Base-by-base conservation (phyloP, 805 yeast genomes). In the Metschnikowia arizonensis region DNA sequence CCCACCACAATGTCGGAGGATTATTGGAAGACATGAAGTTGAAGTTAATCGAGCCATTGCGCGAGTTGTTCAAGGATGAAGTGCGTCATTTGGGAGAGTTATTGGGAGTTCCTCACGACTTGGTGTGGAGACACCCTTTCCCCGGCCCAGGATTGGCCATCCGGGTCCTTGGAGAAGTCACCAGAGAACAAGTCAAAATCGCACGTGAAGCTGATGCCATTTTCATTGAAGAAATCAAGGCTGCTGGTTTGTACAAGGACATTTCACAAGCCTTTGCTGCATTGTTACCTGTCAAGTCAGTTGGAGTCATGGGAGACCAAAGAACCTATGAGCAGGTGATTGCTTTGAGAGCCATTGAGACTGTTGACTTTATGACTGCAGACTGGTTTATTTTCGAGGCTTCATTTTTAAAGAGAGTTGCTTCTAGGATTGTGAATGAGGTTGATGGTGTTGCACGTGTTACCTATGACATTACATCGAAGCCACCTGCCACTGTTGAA, bases 91-190 rank as follows among this genome's bases (percentile, higher is more conserved):
- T 93, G 57, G 99, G 99, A 72, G 88, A 88, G 74, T 72, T 93
- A 44, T 74, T 93, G 73, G 97, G 96, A 41, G 91, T 93, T 59
- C 95, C 97, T 29, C 93, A 88, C 63, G 98, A 93, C 59, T 79
- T 93, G 58, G 98, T 93, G 56, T 91, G 98, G 98, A 88, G 99
- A 78, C 99, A 93, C 67, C 99, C 99, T 47, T 93, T 93, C 95
- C 99, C 99, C 60, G 99, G 99, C 66, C 99, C 99, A 66, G 99
- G 99, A 76, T 86, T 93, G 64, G 99, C 97, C 58, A 93, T 93
- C 68, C 85, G 99, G 73, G 95, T 93, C 46, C 76, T 93, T 40
- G 99, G 99, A 58, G 98, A 91, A 74, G 98, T 93, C 53, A 87
- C 97, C 48, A 85, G 81, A 56, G 82, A 76, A 55, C 99, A 93